Base-by-base conservation (phyloP, 768 basidiomycete genomes). In the Lactarius trivialis region DNA sequence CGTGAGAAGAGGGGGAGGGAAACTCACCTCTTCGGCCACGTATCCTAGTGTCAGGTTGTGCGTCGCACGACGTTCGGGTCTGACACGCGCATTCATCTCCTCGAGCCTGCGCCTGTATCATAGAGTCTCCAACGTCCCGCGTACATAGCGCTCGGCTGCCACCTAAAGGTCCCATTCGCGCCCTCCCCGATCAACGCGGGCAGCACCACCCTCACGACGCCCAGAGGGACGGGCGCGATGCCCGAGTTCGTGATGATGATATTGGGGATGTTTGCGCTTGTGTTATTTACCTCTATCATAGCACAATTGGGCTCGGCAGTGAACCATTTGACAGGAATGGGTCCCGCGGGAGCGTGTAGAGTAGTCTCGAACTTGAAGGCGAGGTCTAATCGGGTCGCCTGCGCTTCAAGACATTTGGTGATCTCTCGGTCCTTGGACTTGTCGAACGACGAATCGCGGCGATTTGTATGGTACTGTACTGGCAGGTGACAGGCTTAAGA, bases 161-260 rank as follows among this genome's bases (percentile, higher is more conserved):
- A 65, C 76, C 24, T 41, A 12, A 1, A 76, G 50, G 30, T 67
- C 70, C 9, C 74, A 67, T 64, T 67, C 60, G 51, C 72, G 5
- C 81, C 79, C 6, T 69, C 74, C 28, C 75, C 60, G 69, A 88
- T 86, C 60, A 89, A 71, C 12, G 74, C 67, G 0, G 81, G 76
- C 3, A 89, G 73, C 0, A 88, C 80, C 63, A 78, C 70, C 12
- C 74, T 79, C 4, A 85, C 89, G 34, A 81, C 71, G 28, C 73
- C 70, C 17, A 81, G 71, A 0, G 79, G 71, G 39, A 91, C 76
- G 49, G 80, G 74, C 6, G 85, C 73, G 60, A 91, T 79, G 72
- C 81, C 86, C 2, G 86, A 81, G 73, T 88, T 85, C 55, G 77
- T 73, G 60, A 91, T 81, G 71, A 88, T 81, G 66, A 89, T 75